Base-by-base conservation (phyloP, 495 filamentous ascomycete genomes). In the Copromyces sp. region DNA sequence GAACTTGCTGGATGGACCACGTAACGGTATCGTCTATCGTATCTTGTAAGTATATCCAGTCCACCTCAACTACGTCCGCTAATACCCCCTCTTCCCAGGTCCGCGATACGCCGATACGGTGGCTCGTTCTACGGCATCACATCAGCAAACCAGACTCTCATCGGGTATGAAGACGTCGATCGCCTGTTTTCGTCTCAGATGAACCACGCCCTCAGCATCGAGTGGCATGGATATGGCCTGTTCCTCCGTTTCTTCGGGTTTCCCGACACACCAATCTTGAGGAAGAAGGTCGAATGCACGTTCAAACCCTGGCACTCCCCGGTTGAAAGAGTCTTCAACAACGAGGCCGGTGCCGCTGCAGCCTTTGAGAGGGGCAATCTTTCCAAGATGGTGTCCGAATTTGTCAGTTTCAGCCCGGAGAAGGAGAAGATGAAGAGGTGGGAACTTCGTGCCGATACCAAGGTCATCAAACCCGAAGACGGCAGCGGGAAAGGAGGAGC, bases 71-170 rank as follows among this genome's bases (percentile, higher is more conserved):
- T 6, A 35, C 1, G 17, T 17, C 0, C 14, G 29, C 53, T 65
- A 37, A 65, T 14, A 37, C 17, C 29, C 2, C 29, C 9, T 9
- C 17, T 3, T 44, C 32, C n/a, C 11, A 72, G 71, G 24, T 44
- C 65, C 11, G 11, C 39, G 1, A 14, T 73, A 11, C 68, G 72
- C 0, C 68, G 72, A 61, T 70, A 70, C 6, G 12, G 41, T 32
- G 72, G 72, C 9, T 70, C 72, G 14, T 39, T 73, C 68, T 73
- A 59, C 7, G 72, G 72, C 32, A n/a, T 73, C 68, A 39, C 72
- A 11, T 59, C 72, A 1, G 39, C 16, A 6, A 69, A 73, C 12
- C 72, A 73, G 68, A 38, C 69, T 5, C 68, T 73, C 17, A 69
- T 73, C 32, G 45, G 69, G 9, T 47, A 47, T 29, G 24, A 69